A percentile compares a stretch with the other conserved stretches of the same genome.
These are phyloP conservation scores for Hortiboletus campestris DNA, from an alignment of 768 basidiomycete genomes.

Conservation along the genomic window DNA sequence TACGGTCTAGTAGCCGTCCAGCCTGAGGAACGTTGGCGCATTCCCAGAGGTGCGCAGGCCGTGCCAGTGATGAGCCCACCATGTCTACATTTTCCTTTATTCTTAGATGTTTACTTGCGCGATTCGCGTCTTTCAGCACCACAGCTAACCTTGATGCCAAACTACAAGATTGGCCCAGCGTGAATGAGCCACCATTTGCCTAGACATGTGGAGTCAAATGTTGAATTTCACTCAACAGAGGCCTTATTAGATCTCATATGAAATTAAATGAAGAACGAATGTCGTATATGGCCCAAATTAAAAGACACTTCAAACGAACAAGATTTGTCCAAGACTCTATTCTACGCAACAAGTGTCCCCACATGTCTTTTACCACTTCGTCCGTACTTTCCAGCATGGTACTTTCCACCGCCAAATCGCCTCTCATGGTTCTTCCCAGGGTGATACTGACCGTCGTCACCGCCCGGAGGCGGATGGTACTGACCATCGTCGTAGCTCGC, in stretches of 20 bases:
- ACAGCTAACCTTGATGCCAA: too few relatives aligned
- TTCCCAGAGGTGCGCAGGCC: too few relatives aligned
- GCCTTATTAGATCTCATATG: background rate
- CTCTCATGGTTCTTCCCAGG: background rate
- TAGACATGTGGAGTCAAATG: too few relatives aligned
- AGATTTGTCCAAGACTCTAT: background rate
- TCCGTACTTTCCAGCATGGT: slow-evolving; percentile 6
- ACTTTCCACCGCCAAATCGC: slow-evolving; percentile 4
- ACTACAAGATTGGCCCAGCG: too few relatives aligned
- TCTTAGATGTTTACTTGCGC: too few relatives aligned
- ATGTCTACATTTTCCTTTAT: too few relatives aligned
- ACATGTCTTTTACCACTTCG: background rate
- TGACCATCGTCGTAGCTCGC: background rate
- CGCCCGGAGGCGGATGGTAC: background rate
- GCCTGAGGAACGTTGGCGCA: too few relatives aligned
- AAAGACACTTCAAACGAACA: slow-evolving; percentile 1
- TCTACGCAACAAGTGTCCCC: background rate
- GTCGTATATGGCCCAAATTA: slow-evolving; percentile 5
- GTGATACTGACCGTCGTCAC: slow-evolving; percentile 10
- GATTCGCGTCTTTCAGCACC: too few relatives aligned
- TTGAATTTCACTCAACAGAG: background rate
- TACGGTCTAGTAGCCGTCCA: too few relatives aligned
- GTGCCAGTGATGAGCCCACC: too few relatives aligned
- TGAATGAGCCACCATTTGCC: too few relatives aligned
- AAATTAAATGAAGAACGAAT: slow-evolving; percentile 14